These are phyloP conservation scores for Phoma sp. DNA, from an alignment of 2,329 filamentous ascomycete species.

Conservation along the genomic window DNA sequence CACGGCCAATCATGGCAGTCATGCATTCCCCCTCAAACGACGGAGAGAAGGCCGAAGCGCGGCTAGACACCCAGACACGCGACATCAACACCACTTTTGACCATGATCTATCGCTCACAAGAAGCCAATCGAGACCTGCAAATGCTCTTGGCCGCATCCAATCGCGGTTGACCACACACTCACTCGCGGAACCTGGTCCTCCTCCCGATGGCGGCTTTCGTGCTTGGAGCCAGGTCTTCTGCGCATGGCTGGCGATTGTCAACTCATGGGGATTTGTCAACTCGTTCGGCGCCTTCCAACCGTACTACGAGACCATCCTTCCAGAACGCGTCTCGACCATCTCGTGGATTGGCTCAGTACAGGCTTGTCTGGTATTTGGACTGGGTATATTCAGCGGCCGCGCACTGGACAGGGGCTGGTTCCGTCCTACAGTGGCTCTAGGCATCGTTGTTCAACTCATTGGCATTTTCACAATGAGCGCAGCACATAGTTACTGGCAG, in stretches of 20 bases:
- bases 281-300: slow-evolving; percentile 55
- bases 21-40: neutral
- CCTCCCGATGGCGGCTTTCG: slow-evolving; percentile 51
- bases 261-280: slow-evolving; percentile 51
- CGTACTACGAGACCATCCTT: slow-evolving; percentile 52
- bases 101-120: slow-evolving; percentile 10
- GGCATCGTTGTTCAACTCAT: slow-evolving; percentile 53
- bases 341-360: slow-evolving; percentile 60
- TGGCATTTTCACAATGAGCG: slow-evolving; percentile 58
- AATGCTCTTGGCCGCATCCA: slow-evolving; percentile 35
- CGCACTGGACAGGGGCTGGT: slow-evolving; percentile 58
- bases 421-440: slow-evolving; percentile 50
- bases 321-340: slow-evolving; percentile 52
- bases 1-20: neutral
- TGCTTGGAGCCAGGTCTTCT: slow-evolving; percentile 42
- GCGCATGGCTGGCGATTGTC: slow-evolving; percentile 39
- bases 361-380: slow-evolving; percentile 56
- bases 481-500: slow-evolving; percentile 58
- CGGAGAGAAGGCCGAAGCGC: slow-evolving; percentile 20
- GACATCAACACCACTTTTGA: slow-evolving; percentile 9
- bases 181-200: slow-evolving; percentile 31
- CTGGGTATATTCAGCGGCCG: slow-evolving; percentile 56
- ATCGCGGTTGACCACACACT: slow-evolving; percentile 44
- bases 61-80: slow-evolving; percentile 3
- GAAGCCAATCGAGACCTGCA: slow-evolving; percentile 22